Evolutionary conservation across 1,139 yeast species (phyloP), one percentile per base, ranked within the genome.

Genomic region (Suhomyces maxii): DNA sequence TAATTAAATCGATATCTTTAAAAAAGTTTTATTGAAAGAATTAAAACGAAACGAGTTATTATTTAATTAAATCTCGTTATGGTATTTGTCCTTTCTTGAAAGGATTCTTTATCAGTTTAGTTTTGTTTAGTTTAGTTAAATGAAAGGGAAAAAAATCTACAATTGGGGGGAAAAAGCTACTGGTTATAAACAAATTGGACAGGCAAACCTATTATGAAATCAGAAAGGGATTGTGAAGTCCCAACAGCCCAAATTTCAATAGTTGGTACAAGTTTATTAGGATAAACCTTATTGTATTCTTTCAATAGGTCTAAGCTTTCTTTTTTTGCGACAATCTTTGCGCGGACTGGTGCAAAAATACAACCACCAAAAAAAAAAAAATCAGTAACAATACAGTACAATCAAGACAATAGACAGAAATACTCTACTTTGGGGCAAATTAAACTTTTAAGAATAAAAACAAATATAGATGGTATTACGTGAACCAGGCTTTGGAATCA

Each of bases 71-170:
- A 25, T 37, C 39, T 45, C 36, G 39, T 13, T 8, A 18, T 31
- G 40, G 44, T 42, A 34, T 36, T 31, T 28, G 33, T 26, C 42
- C 48, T 42, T 46, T 11, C 41, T 34, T 13, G 43, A 37, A 40
- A 36, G 37, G 26, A 35, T 42, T 23, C 14, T 12, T 25, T 28
- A 28, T 28, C 31, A 32, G 31, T 30, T 35, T 32, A 39, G 44
- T 41, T 47, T 47, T 44, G 44, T 37, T 46, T 47, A 42, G 50
- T 47, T 41, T 41, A 39, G 45, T 39, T 39, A 36, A 45, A 36
- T 31, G n/a, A 23, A 3, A 30, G 23, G 13, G 26, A 26, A 40
- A 42, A 37, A 26, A 28, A 12, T 7, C 12, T 6, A 13, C 9
- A 31, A n/a, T 12, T 11, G 14, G 25, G 8, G 36, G 39, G 46